Percentiles rank a stretch among this genome's conserved stretches.
phyloP scores from a whole-genome alignment of 177 flowering plant species.

The Vitis hybrid region DNA sequence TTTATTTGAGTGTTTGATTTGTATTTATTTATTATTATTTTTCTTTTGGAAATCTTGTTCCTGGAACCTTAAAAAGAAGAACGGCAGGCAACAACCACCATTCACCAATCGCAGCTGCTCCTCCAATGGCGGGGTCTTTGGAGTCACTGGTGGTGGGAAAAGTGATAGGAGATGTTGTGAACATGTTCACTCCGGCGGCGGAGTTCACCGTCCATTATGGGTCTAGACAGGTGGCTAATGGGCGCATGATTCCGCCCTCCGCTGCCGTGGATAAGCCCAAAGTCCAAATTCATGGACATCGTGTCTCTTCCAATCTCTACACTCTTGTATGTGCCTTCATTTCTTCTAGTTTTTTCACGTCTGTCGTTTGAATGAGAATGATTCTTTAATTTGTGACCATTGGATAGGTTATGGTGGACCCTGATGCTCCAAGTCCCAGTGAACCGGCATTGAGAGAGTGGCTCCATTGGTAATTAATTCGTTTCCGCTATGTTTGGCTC shows the following conservation, averaged over 20 bases:
- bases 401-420: conserved; percentile 30
- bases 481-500: background rate
- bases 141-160: conserved; percentile 53
- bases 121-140: conserved; percentile 36
- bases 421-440: conserved; percentile 32
- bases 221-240: conserved; percentile 36
- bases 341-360: no score
- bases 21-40: no score
- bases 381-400: background rate
- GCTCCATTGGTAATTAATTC: conserved; percentile 21
- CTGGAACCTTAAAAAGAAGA: no score
- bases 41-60: no score
- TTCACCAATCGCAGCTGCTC: background rate
- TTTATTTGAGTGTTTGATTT: no score
- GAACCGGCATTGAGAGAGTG: conserved; percentile 25
- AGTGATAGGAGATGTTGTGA: conserved; percentile 60
- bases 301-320: conserved; percentile 31
- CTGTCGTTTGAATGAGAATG: no score
- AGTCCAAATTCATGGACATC: conserved; percentile 39
- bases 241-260: conserved; percentile 49
- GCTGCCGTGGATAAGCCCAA: conserved; percentile 42
- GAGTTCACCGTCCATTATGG: conserved; percentile 26
- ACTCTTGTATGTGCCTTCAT: conserved; percentile 35
- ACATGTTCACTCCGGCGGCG: conserved; percentile 32
- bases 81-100: background rate